phyloP scores from a whole-genome alignment of 305 asterid genomes.

The Solanum hybrid region DNA sequence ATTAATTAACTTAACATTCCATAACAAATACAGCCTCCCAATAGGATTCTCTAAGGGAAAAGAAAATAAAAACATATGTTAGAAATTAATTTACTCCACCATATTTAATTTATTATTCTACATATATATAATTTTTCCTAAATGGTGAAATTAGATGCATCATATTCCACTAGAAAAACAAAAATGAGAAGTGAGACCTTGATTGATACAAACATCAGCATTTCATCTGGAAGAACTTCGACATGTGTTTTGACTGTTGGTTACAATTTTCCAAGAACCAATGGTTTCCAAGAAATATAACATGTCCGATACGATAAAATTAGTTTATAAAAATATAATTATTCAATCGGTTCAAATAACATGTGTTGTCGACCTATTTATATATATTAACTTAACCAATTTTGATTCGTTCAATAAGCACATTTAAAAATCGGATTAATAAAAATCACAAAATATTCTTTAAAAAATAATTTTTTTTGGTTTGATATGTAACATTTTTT shows the following conservation, averaged over 20 bases:
- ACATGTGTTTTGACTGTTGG: background rate
- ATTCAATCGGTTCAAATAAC: background rate
- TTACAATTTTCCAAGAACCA: background rate
- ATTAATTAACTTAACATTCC: background rate
- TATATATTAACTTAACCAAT: background rate
- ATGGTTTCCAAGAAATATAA: background rate
- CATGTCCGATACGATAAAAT: background rate
- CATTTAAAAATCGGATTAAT: background rate
- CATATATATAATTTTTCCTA: background rate
- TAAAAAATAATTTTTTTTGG: background rate
- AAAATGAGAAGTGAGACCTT: background rate
- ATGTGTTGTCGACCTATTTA: background rate
- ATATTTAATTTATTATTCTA: background rate
- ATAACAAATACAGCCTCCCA: no score
- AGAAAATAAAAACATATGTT: background rate
- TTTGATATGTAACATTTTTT: background rate
- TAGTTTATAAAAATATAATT: background rate
- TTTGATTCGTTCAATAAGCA: background rate
- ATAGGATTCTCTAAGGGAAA: background rate
- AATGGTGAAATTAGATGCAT: background rate
- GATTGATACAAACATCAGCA: background rate
- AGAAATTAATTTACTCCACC: background rate
- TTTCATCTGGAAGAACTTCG: background rate
- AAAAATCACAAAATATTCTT: background rate
- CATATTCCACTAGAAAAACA: background rate